Base-by-base conservation (phyloP, 2,329 filamentous ascomycete species). In the Fusarium tupiense region DNA sequence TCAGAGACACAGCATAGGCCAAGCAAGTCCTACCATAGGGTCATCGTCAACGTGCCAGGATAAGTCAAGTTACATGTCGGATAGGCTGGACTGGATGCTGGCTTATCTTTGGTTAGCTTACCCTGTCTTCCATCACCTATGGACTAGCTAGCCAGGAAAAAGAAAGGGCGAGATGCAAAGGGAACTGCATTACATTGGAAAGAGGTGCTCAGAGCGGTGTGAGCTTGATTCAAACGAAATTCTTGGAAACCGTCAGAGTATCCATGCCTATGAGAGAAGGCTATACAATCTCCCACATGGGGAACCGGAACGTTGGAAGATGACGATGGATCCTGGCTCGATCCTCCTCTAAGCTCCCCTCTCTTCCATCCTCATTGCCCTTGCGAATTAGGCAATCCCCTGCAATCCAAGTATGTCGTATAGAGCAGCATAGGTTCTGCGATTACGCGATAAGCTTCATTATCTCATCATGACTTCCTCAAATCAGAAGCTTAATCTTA, bases 291-390 rank as follows among this genome's bases (percentile, higher is more conserved):
- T 58, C 38, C 35, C 44, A 47, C 35, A 59, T 59, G 52, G 46
- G 46, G 66, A 68, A 37, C 52, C 38, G 66, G 66, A 65, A 65
- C 66, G 59, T 53, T 40, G 59, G 49, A 69, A 67, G 58, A 71
- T 62, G 58, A 68, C 47, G 52, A 72, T 74, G 71, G 71, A 71
- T 67, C 67, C 61, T 53, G 53, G 64, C 50, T 62, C 41, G 22
- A 69, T 54, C 67, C 43, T 47, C 53, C 49, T 54, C 52, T 29
- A 17, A 41, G 52, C 35, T 56, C 65, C 53, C 52, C 35, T 53
- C 65, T 64, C 40, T 50, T 46, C 31, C 60, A 61, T 54, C 44
- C 46, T 62, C 56, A 35, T 69, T 47, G 43, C 57, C 70, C 66
- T 50, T 71, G 58, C 49, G 44, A 59, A 68, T 74, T 63, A 62